These are phyloP conservation scores for Hymenotorrendiella dingleyae DNA, from an alignment of 2,329 filamentous ascomycete species.

Conservation along the genomic window DNA sequence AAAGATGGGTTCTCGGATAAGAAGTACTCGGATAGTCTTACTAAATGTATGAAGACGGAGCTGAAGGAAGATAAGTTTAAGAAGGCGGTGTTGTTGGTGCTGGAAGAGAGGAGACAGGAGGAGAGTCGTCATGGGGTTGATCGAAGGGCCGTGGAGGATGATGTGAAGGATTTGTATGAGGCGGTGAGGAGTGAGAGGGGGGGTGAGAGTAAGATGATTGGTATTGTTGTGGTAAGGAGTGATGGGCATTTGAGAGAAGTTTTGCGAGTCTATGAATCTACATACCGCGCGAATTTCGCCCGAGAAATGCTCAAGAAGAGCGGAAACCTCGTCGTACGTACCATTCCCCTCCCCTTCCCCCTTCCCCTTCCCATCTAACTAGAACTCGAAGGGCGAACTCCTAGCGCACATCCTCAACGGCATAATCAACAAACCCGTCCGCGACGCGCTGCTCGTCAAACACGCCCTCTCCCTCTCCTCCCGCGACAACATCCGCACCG, in stretches of 20 bases:
- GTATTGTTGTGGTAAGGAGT: slow-evolving; percentile 73
- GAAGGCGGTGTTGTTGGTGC: slow-evolving; percentile 72
- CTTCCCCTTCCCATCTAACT: background rate
- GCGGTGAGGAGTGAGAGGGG: slow-evolving; percentile 69
- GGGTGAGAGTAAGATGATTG: slow-evolving; percentile 82
- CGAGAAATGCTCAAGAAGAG: slow-evolving; percentile 83
- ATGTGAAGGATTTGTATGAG: slow-evolving; percentile 65
- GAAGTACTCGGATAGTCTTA: slow-evolving; percentile 77
- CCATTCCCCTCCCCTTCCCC: slow-evolving; percentile 4
- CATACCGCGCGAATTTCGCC: slow-evolving; percentile 76
- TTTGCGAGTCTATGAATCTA: slow-evolving; percentile 67
- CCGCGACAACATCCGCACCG: slow-evolving; percentile 64
- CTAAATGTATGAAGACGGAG: slow-evolving; percentile 84
- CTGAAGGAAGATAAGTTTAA: slow-evolving; percentile 96
- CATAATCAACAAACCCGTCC: slow-evolving; percentile 89
- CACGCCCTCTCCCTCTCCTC: slow-evolving; percentile 75
- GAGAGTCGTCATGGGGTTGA: slow-evolving; percentile 41
- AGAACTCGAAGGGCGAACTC: slow-evolving; percentile 68
- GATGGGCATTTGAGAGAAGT: slow-evolving; percentile 79
- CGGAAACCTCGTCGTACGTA: slow-evolving; percentile 82
- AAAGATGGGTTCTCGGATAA: slow-evolving; percentile 88
- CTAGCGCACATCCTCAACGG: slow-evolving; percentile 94
- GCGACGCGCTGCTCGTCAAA: slow-evolving; percentile 83
- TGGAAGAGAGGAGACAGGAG: slow-evolving; percentile 80
- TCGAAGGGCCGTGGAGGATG: slow-evolving; percentile 55